phyloP scores from a whole-genome alignment of 805 yeast species.

The Kuraishia capsulata region DNA sequence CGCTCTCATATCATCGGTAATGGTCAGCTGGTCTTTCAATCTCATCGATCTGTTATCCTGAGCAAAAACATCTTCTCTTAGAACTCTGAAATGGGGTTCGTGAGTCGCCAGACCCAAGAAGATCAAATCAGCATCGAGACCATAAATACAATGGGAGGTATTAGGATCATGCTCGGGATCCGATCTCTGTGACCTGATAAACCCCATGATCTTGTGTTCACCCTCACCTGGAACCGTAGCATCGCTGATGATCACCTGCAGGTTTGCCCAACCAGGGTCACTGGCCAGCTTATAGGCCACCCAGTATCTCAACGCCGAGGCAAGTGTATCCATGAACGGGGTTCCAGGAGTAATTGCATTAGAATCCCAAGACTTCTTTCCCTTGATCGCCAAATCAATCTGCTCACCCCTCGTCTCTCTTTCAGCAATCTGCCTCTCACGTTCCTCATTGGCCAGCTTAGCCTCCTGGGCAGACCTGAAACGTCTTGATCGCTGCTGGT shows the following conservation, averaged over 20 bases:
- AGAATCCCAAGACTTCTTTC: slow-evolving; percentile 83
- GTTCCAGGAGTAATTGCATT: slow-evolving; percentile 99
- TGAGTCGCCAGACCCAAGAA: slow-evolving; percentile 95
- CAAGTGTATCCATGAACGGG: slow-evolving; percentile 90
- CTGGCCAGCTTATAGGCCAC: slow-evolving; percentile 77
- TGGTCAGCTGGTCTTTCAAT: slow-evolving; percentile 38
- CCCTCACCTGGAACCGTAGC: slow-evolving; percentile 99
- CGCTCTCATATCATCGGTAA: slow-evolving; percentile 51
- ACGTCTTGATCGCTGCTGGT: slow-evolving; percentile 91
- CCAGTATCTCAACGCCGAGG: slow-evolving; percentile 81
- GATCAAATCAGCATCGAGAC: slow-evolving; percentile 95
- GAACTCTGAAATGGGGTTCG: slow-evolving; percentile 90
- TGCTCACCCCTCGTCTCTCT: slow-evolving; percentile 58
- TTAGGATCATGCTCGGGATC: slow-evolving; percentile 87
- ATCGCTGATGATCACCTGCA: slow-evolving; percentile 88
- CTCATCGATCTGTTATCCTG: slow-evolving; percentile 46
- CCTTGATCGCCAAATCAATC: slow-evolving; percentile 67
- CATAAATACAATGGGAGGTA: slow-evolving; percentile 93
- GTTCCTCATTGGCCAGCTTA: slow-evolving; percentile 62
- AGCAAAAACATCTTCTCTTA: slow-evolving; percentile 95
- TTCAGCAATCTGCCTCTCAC: slow-evolving; percentile 49
- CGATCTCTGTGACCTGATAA: slow-evolving; percentile 81
- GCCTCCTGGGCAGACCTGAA: slow-evolving; percentile 91
- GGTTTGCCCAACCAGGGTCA: slow-evolving; percentile 89
- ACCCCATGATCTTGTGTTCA: slow-evolving; percentile 96